Evolutionary conservation across 208 protist species (phyloP), one percentile per base, ranked within the genome.

Genomic region (Trypanosoma boissoni): DNA sequence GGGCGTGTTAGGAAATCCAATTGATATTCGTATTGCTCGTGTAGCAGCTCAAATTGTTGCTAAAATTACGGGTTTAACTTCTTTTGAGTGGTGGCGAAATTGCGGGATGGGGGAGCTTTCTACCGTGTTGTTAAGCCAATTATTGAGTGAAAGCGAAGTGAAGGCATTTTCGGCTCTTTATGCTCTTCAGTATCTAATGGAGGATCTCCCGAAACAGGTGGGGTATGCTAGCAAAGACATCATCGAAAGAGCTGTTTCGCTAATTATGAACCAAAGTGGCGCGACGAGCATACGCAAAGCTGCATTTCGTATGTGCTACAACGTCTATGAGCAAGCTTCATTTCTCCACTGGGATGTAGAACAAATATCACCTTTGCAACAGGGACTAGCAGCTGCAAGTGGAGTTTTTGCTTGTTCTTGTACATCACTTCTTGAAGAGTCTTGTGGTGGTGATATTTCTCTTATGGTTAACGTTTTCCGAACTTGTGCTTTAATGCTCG

Each of bases 291-390:
- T 91, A 20, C 73, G 73, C 24, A 92, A 91, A 52, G 84, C 88
- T 36, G 86, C 75, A 20, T 95, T 95, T 68, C 72, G 81, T 24
- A 92, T 95, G 85, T 91, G 85, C 53, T 91, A 74, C 60, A 88
- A 89, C 45, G 77, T 84, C 31, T 95, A 91, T 61, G 84, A 95
- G 60, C 83, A 87, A 48, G 70, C 74, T n/a, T 71, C 83, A 6
- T 36, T 76, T n/a, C 71, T 95, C 26, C 85, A 95, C 45, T 95
- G 88, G 85, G 83, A 92, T 62, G 80, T 95, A 5, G 80, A 86
- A 6, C 64, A 66, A 10, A 63, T 92, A 24, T 92, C 84, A 26
- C 80, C 84, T 20, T 59, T 92, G 29, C 88, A 95, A 58, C 58
- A 76, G 21, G 88, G 88, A 12, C 50, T 95, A 2, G 72, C 77